These are phyloP conservation scores for Jacaranda copaia DNA, from an alignment of 257 asterid species.

Conservation along the genomic window DNA sequence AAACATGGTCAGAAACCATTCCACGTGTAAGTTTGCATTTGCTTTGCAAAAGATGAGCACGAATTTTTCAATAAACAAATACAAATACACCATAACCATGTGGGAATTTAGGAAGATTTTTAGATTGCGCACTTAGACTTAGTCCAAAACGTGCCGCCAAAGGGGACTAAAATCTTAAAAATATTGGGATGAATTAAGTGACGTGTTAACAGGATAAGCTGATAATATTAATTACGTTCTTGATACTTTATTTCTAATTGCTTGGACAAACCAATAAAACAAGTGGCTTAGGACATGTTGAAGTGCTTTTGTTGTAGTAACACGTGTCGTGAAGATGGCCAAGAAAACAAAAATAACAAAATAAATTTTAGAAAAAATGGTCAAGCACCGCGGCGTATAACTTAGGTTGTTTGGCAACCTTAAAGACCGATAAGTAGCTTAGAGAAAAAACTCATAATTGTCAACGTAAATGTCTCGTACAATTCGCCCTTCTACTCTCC, in stretches of 20 bases:
- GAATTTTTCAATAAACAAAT: too few relatives aligned
- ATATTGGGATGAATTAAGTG: not conserved
- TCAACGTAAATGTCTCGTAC: too few relatives aligned
- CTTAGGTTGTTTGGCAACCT: constrained; percentile 24
- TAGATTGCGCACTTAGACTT: not conserved
- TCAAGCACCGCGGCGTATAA: constrained; percentile 19
- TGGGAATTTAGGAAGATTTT: not conserved
- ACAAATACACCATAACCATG: too few relatives aligned
- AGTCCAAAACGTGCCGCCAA: not conserved
- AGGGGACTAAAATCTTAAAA: not conserved
- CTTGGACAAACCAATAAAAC: constrained; percentile 9
- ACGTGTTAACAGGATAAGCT: not conserved
- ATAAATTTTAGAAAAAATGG: not conserved
- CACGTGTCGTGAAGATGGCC: constrained; percentile 29
- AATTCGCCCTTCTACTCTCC: too few relatives aligned
- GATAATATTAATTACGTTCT: not conserved
- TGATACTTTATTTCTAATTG: not conserved
- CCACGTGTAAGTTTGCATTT: constrained; percentile 1
- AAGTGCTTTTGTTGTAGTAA: not conserved
- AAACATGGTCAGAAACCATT: not conserved
- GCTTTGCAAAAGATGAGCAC: too few relatives aligned
- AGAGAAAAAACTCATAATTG: not conserved
- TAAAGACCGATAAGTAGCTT: not conserved
- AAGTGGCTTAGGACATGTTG: not conserved
- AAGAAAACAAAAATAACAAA: not conserved